Evolutionary conservation across 1,139 yeast genomes (phyloP).

Genomic region (Yamadazyma mexicana): DNA sequence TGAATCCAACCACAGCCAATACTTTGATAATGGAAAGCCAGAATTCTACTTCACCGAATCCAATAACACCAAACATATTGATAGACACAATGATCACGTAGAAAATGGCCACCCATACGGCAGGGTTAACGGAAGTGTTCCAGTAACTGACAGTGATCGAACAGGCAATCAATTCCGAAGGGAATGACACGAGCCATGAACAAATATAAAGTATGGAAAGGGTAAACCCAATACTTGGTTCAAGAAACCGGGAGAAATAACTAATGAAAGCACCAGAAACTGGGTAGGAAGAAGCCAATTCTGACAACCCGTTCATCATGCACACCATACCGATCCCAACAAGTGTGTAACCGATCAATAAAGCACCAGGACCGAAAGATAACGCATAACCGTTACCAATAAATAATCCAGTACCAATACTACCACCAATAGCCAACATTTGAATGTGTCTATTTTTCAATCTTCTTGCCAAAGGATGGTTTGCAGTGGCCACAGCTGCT

Average conservation of each 20-base stretch:
- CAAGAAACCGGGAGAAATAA: slow-evolving; percentile 58
- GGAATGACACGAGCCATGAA: slow-evolving; percentile 46
- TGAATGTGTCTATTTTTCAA: slow-evolving; percentile 43
- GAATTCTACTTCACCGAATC: slow-evolving; percentile 49
- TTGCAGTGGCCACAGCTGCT: slow-evolving; percentile 38
- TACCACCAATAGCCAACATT: slow-evolving; percentile 48
- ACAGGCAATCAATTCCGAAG: slow-evolving; percentile 46
- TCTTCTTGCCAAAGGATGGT: slow-evolving; percentile 37
- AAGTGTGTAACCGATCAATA: slow-evolving; percentile 50
- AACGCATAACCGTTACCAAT: slow-evolving; percentile 75
- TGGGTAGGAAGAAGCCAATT: slow-evolving; percentile 60
- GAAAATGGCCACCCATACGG: slow-evolving; percentile 46
- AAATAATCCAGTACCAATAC: slow-evolving; percentile 49
- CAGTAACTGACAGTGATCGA: slow-evolving; percentile 44
- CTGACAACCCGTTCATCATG: slow-evolving; percentile 61
- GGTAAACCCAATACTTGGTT: slow-evolving; percentile 62
- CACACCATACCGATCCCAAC: slow-evolving; percentile 48
- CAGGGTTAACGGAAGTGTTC: slow-evolving; percentile 37
- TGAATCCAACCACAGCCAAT: slow-evolving; percentile 43
- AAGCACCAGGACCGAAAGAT: slow-evolving; percentile 61
- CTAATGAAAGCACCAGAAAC: slow-evolving; percentile 62
- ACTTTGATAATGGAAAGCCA: slow-evolving; percentile 42
- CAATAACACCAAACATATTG: slow-evolving; percentile 45
- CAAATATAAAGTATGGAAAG: slow-evolving; percentile 42
- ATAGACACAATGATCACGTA: slow-evolving; percentile 36